Conservation (phyloP, 1,284 basidiomycete genomes). For the Malassezia equina region DNA sequence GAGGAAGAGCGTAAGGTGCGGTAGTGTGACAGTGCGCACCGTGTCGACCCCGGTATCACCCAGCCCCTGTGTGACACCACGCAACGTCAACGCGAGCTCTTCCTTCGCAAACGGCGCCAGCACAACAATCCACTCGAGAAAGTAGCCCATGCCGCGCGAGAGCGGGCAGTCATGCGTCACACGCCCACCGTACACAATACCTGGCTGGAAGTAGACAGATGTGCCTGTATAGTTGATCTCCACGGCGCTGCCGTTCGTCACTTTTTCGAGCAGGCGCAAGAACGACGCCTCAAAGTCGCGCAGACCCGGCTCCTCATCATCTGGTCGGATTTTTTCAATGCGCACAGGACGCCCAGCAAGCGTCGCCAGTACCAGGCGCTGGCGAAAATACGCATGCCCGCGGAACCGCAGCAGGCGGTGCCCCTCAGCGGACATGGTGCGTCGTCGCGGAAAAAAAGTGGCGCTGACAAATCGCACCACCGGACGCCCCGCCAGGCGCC, state of each 20-base stretch:
- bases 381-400: conserved; percentile 72
- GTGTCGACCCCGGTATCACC: conserved; percentile 58
- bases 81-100: conserved; percentile 67
- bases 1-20: conserved; percentile 73
- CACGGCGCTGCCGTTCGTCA: conserved; percentile 87
- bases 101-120: conserved; percentile 89
- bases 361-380: conserved; percentile 74
- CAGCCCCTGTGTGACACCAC: conserved; percentile 76
- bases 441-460: conserved; percentile 7
- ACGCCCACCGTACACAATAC: conserved; percentile 73
- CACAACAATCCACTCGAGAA: conserved; percentile 77
- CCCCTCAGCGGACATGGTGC: conserved; percentile 4
- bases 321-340: conserved; percentile 78
- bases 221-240: conserved; percentile 80
- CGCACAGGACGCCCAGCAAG: conserved; percentile 75
- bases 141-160: conserved; percentile 82
- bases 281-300: conserved; percentile 90
- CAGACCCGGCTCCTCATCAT: conserved; percentile 87
- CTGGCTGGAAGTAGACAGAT: conserved; percentile 67
- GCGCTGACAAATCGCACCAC: conserved; percentile 8
- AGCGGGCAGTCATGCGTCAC: conserved; percentile 77
- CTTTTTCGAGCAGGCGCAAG: conserved; percentile 74
- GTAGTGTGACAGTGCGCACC: conserved; percentile 80
- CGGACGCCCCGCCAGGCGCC: neutral
- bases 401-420: conserved; percentile 53